These are phyloP conservation scores for Schwanniomyces pseudopolymorphus DNA, from an alignment of 805 yeast genomes.

Conservation along the genomic window DNA sequence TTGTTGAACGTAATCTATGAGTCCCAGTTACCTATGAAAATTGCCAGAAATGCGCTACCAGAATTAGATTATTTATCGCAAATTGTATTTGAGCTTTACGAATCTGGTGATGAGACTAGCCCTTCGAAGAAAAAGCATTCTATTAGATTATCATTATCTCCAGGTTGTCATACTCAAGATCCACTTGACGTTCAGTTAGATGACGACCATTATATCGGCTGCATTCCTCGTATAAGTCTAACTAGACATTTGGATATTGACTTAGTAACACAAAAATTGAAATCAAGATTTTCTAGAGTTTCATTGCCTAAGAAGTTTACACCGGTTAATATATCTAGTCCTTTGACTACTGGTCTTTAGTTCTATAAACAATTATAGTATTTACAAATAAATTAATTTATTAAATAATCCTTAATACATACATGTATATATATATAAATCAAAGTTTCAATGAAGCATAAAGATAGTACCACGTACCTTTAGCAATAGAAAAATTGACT, in stretches of 20 bases:
- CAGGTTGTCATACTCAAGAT: slow-evolving; percentile 98
- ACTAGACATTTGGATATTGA: slow-evolving; percentile 94
- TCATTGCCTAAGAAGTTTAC: slow-evolving; percentile 87
- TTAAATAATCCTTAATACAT: slow-evolving; percentile 4
- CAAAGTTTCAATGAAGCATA: neutral
- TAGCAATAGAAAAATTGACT: neutral
- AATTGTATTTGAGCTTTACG: slow-evolving; percentile 90
- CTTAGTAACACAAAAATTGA: slow-evolving; percentile 76
- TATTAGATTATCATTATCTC: slow-evolving; percentile 86
- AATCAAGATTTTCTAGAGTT: slow-evolving; percentile 81
- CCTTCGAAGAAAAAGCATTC: slow-evolving; percentile 80
- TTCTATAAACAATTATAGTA: neutral
- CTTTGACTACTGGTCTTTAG: slow-evolving; percentile 34
- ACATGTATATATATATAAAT: neutral
- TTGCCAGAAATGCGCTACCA: slow-evolving; percentile 92
- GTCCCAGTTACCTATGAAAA: slow-evolving; percentile 90
- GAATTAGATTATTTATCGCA: slow-evolving; percentile 95
- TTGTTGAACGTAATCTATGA: slow-evolving; percentile 87
- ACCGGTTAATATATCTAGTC: slow-evolving; percentile 83
- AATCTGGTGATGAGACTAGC: slow-evolving; percentile 61
- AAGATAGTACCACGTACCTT: slow-evolving; percentile 3
- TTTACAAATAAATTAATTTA: slow-evolving; percentile 2
- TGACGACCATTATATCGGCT: slow-evolving; percentile 93
- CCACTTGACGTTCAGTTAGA: slow-evolving; percentile 96
- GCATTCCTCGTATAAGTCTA: slow-evolving; percentile 85